phyloP scores from a whole-genome alignment of 1,284 basidiomycete genomes.

The Vanrija pseudolonga region DNA sequence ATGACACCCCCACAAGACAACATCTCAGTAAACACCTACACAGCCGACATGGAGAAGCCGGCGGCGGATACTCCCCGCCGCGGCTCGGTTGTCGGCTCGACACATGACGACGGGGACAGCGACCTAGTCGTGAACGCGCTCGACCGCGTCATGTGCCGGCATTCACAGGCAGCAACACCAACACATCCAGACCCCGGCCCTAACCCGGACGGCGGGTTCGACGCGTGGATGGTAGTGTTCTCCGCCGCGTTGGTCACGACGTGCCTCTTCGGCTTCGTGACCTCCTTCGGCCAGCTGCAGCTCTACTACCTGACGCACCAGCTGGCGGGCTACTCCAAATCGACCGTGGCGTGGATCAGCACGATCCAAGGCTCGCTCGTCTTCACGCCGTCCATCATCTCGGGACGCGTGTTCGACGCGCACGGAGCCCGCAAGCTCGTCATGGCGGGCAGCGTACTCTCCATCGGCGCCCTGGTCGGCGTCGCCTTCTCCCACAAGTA shows the following conservation, averaged over 20 bases:
- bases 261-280: constrained; percentile 25
- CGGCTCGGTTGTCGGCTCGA: too few relatives aligned
- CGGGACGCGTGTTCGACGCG: constrained; percentile 38
- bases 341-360: constrained; percentile 41
- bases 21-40: too few relatives aligned
- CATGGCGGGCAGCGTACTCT: constrained; percentile 31
- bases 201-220: constrained; percentile 16
- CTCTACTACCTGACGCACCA: constrained; percentile 36
- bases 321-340: constrained; percentile 26
- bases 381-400: constrained; percentile 33
- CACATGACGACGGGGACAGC: too few relatives aligned
- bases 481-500: constrained; percentile 43
- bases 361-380: constrained; percentile 31
- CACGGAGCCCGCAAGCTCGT: constrained; percentile 36
- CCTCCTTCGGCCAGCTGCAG: constrained; percentile 36
- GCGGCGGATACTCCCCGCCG: too few relatives aligned
- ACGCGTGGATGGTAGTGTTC: constrained; percentile 16
- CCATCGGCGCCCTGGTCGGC: constrained; percentile 31
- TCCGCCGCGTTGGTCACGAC: constrained; percentile 17
- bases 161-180: too few relatives aligned
- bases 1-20: too few relatives aligned
- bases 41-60: too few relatives aligned
- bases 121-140: too few relatives aligned
- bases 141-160: not conserved
- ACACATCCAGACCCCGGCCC: constrained; percentile 3